These are phyloP conservation scores for Melastoma malabathricum DNA, from an alignment of 345 rosid species.

Conservation along the genomic window DNA sequence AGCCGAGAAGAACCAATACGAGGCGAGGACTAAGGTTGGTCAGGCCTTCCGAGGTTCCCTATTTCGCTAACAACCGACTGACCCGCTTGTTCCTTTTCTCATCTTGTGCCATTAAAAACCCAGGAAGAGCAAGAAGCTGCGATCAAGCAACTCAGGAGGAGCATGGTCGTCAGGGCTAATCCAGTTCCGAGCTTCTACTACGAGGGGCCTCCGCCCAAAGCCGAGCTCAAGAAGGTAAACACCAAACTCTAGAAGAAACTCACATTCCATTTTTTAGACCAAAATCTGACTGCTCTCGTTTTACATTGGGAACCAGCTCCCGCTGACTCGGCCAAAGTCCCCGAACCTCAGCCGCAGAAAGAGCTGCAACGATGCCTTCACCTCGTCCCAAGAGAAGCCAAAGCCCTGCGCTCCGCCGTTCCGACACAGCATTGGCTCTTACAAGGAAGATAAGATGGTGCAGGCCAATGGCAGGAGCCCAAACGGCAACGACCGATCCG, in stretches of 20 bases:
- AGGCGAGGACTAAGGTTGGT: conserved; percentile 75
- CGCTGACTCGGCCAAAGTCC: conserved; percentile 9
- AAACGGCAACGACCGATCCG: no score
- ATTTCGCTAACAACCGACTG: background rate
- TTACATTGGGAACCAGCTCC: background rate
- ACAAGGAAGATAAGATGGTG: background rate
- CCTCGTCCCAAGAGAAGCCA: conserved; percentile 2
- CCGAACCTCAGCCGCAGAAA: conserved; percentile 7
- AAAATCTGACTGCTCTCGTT: no score
- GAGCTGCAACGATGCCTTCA: conserved; percentile 2
- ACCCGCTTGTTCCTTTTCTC: no score
- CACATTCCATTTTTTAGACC: no score
- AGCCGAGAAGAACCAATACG: conserved; percentile 51
- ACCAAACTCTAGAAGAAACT: no score
- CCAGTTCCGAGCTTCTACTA: conserved; percentile 89
- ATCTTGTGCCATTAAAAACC: no score
- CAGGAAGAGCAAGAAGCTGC: conserved; percentile 92
- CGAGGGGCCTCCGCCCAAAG: conserved; percentile 63
- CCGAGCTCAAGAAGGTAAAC: conserved; percentile 63
- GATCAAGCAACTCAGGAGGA: conserved; percentile 66
- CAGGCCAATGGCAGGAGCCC: background rate
- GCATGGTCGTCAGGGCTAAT: conserved; percentile 58
- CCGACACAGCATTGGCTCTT: conserved; percentile 3
- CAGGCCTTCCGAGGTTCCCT: no score
- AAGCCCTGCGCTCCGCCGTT: background rate